Percentiles rank a stretch among this genome's conserved stretches.
Evolutionary conservation across 83 land plant genomes (phyloP).

Genomic region (Larix sibirica): DNA sequence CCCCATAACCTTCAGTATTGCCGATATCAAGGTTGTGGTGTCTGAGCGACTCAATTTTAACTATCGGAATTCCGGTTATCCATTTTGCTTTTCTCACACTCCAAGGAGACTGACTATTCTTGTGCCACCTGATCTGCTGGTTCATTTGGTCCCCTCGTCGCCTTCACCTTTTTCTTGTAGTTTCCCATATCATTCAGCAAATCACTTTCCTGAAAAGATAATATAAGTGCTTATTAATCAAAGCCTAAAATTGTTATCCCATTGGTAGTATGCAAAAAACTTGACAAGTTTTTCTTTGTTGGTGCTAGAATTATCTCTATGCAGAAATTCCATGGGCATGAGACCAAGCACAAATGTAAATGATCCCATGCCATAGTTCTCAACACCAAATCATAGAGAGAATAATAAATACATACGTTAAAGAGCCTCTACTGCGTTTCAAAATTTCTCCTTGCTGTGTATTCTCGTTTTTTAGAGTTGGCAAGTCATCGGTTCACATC

Average conservation of each 20-base stretch:
- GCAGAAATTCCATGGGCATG: constrained; percentile 80
- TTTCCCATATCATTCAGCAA: not conserved
- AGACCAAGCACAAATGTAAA: too few species aligned
- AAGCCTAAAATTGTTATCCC: not conserved
- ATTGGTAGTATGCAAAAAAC: not conserved
- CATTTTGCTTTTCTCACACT: not conserved
- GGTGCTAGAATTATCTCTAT: constrained; percentile 13
- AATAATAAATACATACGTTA: too few species aligned
- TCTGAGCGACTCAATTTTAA: not conserved
- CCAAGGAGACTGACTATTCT: not conserved
- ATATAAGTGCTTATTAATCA: not conserved
- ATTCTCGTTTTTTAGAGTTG: too few species aligned
- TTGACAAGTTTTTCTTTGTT: not conserved
- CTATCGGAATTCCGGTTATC: not conserved
- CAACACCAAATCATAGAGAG: too few species aligned
- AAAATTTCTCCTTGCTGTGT: too few species aligned
- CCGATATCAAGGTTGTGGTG: not conserved
- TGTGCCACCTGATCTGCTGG: not conserved
- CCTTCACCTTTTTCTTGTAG: not conserved
- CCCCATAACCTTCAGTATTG: not conserved
- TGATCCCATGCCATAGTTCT: too few species aligned
- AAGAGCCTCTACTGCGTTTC: too few species aligned
- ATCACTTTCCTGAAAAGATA: constrained; percentile 60
- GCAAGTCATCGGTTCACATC: too few species aligned
- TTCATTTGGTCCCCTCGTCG: not conserved